Evolutionary conservation across 2,329 filamentous ascomycete species (phyloP).

Genomic region (Trichoderma sp.): DNA sequence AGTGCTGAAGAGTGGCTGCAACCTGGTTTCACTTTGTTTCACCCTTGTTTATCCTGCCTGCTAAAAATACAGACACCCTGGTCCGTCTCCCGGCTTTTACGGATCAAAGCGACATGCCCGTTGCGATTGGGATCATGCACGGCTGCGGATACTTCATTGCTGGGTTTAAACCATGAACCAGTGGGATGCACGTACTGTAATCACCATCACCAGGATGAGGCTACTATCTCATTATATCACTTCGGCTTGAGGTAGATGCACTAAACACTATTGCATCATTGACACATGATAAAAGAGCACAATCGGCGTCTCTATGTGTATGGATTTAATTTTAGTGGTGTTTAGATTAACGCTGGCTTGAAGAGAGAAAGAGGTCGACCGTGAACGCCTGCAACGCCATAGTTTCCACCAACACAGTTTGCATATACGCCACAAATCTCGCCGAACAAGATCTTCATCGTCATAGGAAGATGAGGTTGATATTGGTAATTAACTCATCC

Average conservation of each 20-base stretch:
- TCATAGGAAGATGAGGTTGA: background rate
- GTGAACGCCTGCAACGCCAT: background rate
- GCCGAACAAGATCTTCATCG: background rate
- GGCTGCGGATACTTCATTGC: background rate
- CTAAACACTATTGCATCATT: background rate
- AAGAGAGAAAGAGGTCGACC: background rate
- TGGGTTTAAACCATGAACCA: background rate
- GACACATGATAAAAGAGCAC: background rate
- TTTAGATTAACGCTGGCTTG: background rate
- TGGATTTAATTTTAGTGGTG: background rate
- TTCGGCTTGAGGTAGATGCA: background rate
- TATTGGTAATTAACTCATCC: background rate
- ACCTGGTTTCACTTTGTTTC: background rate
- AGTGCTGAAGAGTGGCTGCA: background rate
- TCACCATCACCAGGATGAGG: background rate
- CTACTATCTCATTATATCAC: background rate
- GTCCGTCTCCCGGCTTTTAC: background rate
- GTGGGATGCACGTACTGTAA: background rate
- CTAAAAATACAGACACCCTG: slow-evolving; percentile 10
- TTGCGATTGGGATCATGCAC: slow-evolving; percentile 10
- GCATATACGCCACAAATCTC: background rate
- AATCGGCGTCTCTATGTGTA: background rate
- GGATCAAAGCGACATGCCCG: background rate
- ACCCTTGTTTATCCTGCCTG: background rate
- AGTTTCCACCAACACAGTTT: background rate